Evolutionary conservation across 2,329 filamentous ascomycete species (phyloP).

Genomic region (Penicillium olsonii): DNA sequence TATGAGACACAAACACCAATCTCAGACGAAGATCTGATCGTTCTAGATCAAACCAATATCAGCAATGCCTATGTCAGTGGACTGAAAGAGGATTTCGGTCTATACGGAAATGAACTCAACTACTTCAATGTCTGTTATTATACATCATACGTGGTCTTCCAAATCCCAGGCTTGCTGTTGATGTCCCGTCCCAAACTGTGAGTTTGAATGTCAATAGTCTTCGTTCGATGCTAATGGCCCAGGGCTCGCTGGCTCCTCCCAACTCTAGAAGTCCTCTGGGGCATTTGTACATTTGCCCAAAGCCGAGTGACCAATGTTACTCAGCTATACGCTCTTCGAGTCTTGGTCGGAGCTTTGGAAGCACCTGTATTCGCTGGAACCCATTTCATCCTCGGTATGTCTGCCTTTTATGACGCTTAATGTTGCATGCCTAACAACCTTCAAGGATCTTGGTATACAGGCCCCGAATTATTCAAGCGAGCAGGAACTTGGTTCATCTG

Average conservation of each 20-base stretch:
- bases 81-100: constrained; percentile 33
- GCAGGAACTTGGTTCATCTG: constrained; percentile 57
- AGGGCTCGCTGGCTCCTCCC: constrained; percentile 34
- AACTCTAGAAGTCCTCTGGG: constrained; percentile 35
- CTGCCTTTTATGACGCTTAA: background rate
- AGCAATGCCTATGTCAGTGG: constrained; percentile 38
- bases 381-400: constrained; percentile 32
- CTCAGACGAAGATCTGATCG: background rate
- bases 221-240: background rate
- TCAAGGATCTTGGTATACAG: constrained; percentile 44
- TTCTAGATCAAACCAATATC: constrained; percentile 33
- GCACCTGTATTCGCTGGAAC: constrained; percentile 37
- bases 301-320: constrained; percentile 33
- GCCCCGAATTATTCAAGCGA: constrained; percentile 54
- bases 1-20: too few species aligned
- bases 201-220: background rate
- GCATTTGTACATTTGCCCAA: constrained; percentile 37
- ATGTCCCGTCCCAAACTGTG: constrained; percentile 33
- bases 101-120: constrained; percentile 34
- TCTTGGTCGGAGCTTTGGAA: constrained; percentile 37
- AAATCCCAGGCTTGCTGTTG: constrained; percentile 31
- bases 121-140: constrained; percentile 36
- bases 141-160: constrained; percentile 34
- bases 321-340: constrained; percentile 37
- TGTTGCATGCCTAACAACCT: background rate